These are phyloP conservation scores for Dipteronia dyeriana DNA, from an alignment of 345 rosid species.

Conservation along the genomic window DNA sequence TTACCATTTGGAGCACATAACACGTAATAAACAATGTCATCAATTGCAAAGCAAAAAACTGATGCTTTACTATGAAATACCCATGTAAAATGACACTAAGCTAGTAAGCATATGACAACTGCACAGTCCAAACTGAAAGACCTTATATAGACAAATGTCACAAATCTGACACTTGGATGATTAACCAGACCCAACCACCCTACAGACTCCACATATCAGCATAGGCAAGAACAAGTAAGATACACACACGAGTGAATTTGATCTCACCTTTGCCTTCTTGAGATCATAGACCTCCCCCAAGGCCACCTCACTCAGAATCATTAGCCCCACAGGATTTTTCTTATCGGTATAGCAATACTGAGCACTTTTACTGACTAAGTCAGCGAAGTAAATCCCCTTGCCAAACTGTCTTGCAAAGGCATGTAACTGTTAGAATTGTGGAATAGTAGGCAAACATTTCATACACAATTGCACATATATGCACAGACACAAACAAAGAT, in stretches of 20 bases:
- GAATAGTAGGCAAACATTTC: constrained; percentile 4
- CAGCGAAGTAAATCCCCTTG: constrained; percentile 95
- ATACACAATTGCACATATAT: too few species aligned
- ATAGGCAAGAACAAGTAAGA: background rate
- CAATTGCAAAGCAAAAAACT: background rate
- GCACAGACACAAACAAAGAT: background rate
- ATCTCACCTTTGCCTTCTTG: constrained; percentile 72
- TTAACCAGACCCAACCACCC: constrained; percentile 4
- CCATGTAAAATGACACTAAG: background rate
- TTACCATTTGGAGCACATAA: background rate
- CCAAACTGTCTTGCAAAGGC: constrained; percentile 66
- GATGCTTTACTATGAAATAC: background rate
- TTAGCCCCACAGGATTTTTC: constrained; percentile 82
- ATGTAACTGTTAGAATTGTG: constrained; percentile 22
- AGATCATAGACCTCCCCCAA: constrained; percentile 80
- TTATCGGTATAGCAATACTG: constrained; percentile 84
- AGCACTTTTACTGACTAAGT: constrained; percentile 98
- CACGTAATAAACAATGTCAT: background rate
- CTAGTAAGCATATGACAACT: background rate
- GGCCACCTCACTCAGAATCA: constrained; percentile 94
- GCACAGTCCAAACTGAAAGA: background rate
- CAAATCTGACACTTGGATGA: background rate
- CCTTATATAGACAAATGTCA: background rate
- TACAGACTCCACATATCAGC: background rate
- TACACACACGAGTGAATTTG: background rate